These are phyloP conservation scores for Singerocomus inundabilis DNA, from an alignment of 1,284 basidiomycete genomes.

Conservation along the genomic window DNA sequence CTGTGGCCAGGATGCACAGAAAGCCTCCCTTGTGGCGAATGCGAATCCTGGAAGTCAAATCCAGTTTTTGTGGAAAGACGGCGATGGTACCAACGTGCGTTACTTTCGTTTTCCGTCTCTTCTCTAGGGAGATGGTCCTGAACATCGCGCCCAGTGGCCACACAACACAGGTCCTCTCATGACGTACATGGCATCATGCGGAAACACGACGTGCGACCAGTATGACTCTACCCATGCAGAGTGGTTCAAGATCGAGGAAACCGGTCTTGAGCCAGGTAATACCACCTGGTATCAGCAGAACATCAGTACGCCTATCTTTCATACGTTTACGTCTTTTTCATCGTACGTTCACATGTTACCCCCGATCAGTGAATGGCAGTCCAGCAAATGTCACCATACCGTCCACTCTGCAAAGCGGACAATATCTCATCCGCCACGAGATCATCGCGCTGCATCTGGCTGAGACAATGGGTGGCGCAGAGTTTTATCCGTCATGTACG, in stretches of 20 bases:
- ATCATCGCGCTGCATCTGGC: slow-evolving; percentile 52
- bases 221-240: slow-evolving; percentile 56
- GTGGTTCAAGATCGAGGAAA: slow-evolving; percentile 69
- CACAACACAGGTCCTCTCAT: slow-evolving; percentile 71
- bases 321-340: neutral
- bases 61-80: slow-evolving; percentile 59
- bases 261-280: slow-evolving; percentile 39
- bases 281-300: slow-evolving; percentile 35
- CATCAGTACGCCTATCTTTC: slow-evolving; percentile 26
- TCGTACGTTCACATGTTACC: slow-evolving; percentile 1
- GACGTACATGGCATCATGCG: slow-evolving; percentile 70
- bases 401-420: slow-evolving; percentile 40
- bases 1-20: slow-evolving; percentile 59
- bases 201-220: slow-evolving; percentile 52
- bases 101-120: neutral
- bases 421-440: slow-evolving; percentile 54
- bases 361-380: slow-evolving; percentile 23
- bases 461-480: slow-evolving; percentile 41
- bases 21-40: slow-evolving; percentile 50
- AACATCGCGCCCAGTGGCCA: slow-evolving; percentile 51
- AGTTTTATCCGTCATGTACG: slow-evolving; percentile 56
- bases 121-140: neutral
- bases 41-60: slow-evolving; percentile 65
- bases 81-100: slow-evolving; percentile 48
- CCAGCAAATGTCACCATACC: slow-evolving; percentile 44